phyloP scores from a whole-genome alignment of 768 basidiomycete species.

The Mycena haematopus region DNA sequence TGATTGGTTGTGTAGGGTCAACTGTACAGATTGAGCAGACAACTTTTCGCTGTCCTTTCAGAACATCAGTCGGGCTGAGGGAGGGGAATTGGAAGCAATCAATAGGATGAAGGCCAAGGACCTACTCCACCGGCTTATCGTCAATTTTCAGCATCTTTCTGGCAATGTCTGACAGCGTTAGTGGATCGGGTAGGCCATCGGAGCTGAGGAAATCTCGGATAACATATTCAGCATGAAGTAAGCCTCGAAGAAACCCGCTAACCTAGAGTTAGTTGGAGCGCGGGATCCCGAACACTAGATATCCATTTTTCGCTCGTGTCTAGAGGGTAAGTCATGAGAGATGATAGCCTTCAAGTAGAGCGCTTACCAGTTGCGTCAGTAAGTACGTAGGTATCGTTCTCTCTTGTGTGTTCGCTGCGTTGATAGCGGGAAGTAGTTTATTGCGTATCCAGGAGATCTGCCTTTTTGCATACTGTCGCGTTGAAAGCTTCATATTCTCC shows the following conservation, averaged over 20 bases:
- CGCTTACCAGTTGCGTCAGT: constrained; percentile 71
- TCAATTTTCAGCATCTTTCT: constrained; percentile 54
- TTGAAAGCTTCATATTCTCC: constrained; percentile 84
- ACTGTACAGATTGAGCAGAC: constrained; percentile 70
- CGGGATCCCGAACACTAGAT: constrained; percentile 58
- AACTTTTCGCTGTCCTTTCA: constrained; percentile 61
- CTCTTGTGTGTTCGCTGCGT: constrained; percentile 51
- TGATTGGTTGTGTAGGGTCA: constrained; percentile 64
- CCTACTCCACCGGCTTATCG: constrained; percentile 54
- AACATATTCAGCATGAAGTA: not conserved
- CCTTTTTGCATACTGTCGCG: constrained; percentile 88
- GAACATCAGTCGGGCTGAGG: constrained; percentile 60
- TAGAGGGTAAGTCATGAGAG: constrained; percentile 32
- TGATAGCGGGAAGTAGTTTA: constrained; percentile 80
- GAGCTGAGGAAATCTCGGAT: constrained; percentile 61
- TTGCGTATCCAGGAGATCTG: constrained; percentile 94
- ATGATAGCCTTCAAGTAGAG: not conserved
- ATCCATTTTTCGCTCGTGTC: constrained; percentile 65
- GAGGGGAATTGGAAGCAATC: constrained; percentile 2
- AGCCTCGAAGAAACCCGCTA: constrained; percentile 11
- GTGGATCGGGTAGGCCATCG: constrained; percentile 60
- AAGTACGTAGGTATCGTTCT: constrained; percentile 51
- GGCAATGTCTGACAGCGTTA: constrained; percentile 60
- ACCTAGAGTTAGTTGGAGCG: constrained; percentile 58
- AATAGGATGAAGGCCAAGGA: not conserved